Conservation (phyloP, 139 green algal genomes). For the Chlorella vulgaris region DNA sequence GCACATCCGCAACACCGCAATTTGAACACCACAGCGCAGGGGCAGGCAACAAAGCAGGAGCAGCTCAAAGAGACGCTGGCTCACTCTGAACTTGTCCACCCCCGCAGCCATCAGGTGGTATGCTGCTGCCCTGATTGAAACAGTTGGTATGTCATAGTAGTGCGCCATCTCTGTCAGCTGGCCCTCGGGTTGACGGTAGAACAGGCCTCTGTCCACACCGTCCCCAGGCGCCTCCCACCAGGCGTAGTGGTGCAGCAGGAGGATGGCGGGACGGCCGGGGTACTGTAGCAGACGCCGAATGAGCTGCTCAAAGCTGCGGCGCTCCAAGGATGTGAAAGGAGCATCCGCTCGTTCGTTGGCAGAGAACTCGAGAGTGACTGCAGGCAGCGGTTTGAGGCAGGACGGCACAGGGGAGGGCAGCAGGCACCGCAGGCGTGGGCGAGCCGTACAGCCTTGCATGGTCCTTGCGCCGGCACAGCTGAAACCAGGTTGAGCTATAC, state of each 20-base stretch:
- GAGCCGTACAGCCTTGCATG: too few relatives aligned
- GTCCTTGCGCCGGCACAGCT: too few relatives aligned
- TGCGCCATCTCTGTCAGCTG: slow-evolving; percentile 10
- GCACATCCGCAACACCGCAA: not conserved
- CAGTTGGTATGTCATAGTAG: slow-evolving; percentile 11
- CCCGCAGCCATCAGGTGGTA: slow-evolving; percentile 2
- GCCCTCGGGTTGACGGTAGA: slow-evolving; percentile 6
- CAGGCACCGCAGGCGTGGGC: not conserved
- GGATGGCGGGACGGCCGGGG: not conserved
- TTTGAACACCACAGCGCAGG: not conserved
- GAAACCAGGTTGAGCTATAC: too few relatives aligned
- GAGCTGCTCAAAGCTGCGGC: slow-evolving; percentile 26
- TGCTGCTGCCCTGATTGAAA: not conserved
- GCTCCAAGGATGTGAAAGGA: slow-evolving; percentile 9
- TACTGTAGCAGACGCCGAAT: not conserved
- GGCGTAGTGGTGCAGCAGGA: not conserved
- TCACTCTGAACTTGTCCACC: not conserved
- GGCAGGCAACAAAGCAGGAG: not conserved
- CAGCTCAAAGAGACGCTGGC: not conserved
- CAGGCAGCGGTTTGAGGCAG: not conserved
- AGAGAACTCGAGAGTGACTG: slow-evolving; percentile 5
- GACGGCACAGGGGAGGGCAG: not conserved
- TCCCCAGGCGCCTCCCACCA: slow-evolving; percentile 4
- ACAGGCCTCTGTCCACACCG: slow-evolving; percentile 14
- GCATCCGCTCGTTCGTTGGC: slow-evolving; percentile 13